phyloP scores from a whole-genome alignment of 192 early-diverging fungal genomes.

The Phycomyces blakesleeanus region DNA sequence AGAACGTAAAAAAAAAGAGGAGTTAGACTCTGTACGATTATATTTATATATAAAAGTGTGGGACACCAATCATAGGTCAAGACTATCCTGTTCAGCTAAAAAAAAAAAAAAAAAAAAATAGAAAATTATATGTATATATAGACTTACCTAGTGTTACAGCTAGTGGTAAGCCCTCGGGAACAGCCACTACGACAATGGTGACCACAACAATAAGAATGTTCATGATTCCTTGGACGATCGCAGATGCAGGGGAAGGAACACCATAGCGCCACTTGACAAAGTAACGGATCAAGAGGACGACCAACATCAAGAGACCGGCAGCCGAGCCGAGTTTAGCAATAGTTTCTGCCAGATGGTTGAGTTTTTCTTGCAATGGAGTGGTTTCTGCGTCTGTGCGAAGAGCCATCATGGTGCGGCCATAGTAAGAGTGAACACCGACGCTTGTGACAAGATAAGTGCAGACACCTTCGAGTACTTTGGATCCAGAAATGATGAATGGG shows the following conservation, averaged over 20 bases:
- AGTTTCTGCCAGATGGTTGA: conserved; percentile 81
- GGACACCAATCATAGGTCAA: not conserved
- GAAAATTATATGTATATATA: too few species aligned
- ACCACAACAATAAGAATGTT: conserved; percentile 86
- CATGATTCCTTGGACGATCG: conserved; percentile 63
- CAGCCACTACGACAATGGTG: conserved; percentile 94
- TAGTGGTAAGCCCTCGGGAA: conserved; percentile 96
- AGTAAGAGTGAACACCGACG: conserved; percentile 82
- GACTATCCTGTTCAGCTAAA: not conserved
- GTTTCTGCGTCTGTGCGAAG: conserved; percentile 79
- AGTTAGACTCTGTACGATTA: not conserved
- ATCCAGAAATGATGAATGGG: conserved; percentile 92
- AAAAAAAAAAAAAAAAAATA: too few species aligned
- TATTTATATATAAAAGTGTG: not conserved
- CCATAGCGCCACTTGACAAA: conserved; percentile 52
- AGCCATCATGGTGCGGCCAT: conserved; percentile 86
- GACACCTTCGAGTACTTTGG: conserved; percentile 86
- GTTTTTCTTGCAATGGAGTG: conserved; percentile 91
- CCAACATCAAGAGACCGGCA: conserved; percentile 82
- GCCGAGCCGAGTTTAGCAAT: conserved; percentile 93
- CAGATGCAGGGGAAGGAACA: conserved; percentile 34
- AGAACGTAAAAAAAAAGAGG: conserved; percentile 1
- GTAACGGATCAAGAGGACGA: conserved; percentile 85
- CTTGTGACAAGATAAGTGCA: conserved; percentile 82
- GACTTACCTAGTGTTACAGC: conserved; percentile 89